Percentiles rank a stretch among this genome's conserved stretches.
Conservation (phyloP, 305 asterid species). For the Fraxinus nigra region DNA sequence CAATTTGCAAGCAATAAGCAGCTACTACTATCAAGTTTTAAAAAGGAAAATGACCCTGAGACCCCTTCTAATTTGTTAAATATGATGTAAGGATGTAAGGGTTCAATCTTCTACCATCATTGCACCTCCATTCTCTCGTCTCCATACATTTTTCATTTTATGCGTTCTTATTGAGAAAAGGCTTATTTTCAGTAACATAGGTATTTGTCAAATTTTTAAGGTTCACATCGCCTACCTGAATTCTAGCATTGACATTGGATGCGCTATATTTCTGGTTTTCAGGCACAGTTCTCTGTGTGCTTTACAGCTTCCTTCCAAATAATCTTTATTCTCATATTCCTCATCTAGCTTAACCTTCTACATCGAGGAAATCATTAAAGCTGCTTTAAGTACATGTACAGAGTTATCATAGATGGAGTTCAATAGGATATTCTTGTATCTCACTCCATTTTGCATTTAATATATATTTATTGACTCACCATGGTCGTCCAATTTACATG, state of each 20-base stretch:
- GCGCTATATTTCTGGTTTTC: not conserved
- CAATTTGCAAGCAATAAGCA: not conserved
- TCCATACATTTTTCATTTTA: not conserved
- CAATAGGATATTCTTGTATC: not conserved
- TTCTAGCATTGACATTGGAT: not conserved
- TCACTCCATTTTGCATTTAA: not conserved
- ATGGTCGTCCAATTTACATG: not conserved
- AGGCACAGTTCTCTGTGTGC: not conserved
- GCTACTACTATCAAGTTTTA: not conserved
- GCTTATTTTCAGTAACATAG: not conserved
- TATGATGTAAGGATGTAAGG: not conserved
- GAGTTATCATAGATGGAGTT: not conserved
- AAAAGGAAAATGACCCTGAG: not conserved
- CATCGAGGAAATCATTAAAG: not conserved
- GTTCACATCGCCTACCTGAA: not conserved
- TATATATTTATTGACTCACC: not conserved
- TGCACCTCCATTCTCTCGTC: not conserved
- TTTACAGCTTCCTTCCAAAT: not conserved
- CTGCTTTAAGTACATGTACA: not conserved
- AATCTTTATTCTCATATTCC: not conserved
- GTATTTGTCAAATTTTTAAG: not conserved
- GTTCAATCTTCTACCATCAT: not conserved
- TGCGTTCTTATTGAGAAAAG: not conserved
- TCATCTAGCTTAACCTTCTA: not conserved
- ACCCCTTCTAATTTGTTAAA: not conserved